phyloP scores from a whole-genome alignment of 2,329 filamentous ascomycete species.

The Diplodia intermedia region DNA sequence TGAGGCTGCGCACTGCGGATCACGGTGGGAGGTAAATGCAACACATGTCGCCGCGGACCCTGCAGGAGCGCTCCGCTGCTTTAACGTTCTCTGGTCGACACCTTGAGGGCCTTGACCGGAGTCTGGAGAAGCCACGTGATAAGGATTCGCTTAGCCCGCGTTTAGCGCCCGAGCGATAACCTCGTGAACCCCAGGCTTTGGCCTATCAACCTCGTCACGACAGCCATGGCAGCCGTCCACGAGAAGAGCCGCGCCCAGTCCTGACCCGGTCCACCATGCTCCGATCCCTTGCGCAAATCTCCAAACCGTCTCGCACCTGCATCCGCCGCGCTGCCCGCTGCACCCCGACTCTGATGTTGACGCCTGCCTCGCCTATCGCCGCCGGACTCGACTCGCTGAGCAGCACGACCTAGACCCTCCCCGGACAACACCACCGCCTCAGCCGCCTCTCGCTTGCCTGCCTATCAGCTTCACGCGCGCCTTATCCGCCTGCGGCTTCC shows the following conservation, averaged over 20 bases:
- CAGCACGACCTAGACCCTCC: conserved; percentile 13
- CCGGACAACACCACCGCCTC: conserved; percentile 19
- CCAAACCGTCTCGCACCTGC: conserved; percentile 5
- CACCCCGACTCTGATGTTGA: conserved; percentile 23
- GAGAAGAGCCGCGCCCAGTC: conserved; percentile 15
- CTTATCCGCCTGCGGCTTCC: background rate
- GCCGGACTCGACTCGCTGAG: conserved; percentile 20
- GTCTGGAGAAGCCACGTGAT: background rate
- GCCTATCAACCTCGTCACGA: conserved; percentile 25
- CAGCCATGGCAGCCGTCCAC: conserved; percentile 17
- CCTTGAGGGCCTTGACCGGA: conserved; percentile 4
- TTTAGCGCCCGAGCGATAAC: conserved; percentile 25
- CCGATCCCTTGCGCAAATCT: conserved; percentile 16
- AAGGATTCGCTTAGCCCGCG: conserved; percentile 12
- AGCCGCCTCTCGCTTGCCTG: conserved; percentile 24
- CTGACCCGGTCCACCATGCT: conserved; percentile 24
- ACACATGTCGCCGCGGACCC: background rate
- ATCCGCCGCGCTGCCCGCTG: background rate
- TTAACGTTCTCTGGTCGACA: background rate
- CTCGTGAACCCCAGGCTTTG: conserved; percentile 11
- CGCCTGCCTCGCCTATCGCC: conserved; percentile 16
- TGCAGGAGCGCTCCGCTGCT: background rate
- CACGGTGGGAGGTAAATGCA: too few species aligned
- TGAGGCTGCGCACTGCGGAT: background rate
- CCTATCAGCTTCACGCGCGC: conserved; percentile 17